Percentiles rank a stretch among this genome's conserved stretches.
Evolutionary conservation across 345 rosid genomes (phyloP).

Genomic region (Acer negundo): DNA sequence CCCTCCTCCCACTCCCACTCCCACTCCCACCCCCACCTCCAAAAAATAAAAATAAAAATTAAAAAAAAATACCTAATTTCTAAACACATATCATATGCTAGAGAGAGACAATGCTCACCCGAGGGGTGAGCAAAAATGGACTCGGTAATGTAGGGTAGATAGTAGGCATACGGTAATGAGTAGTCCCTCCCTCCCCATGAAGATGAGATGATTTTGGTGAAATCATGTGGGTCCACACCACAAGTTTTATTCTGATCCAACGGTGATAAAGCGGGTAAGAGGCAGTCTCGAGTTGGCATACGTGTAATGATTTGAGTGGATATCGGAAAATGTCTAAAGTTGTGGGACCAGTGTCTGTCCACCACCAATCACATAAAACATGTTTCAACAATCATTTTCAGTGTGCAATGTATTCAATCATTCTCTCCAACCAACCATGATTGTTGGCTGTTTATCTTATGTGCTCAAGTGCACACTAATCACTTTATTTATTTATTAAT

Average conservation of each 20-base stretch:
- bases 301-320: not conserved
- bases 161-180: conserved; percentile 26
- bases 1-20: too few relatives aligned
- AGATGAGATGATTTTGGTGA: not conserved
- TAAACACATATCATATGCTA: too few relatives aligned
- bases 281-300: not conserved
- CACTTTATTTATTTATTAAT: too few relatives aligned
- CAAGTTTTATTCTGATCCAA: conserved; percentile 14
- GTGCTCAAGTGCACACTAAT: not conserved
- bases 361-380: not conserved
- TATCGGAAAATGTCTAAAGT: not conserved
- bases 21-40: too few relatives aligned
- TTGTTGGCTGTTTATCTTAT: not conserved
- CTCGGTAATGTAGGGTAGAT: conserved; percentile 15
- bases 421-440: conserved; percentile 5
- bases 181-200: not conserved
- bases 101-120: too few relatives aligned
- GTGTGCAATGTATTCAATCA: conserved; percentile 34
- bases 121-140: too few relatives aligned
- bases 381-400: conserved; percentile 16
- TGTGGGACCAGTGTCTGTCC: not conserved
- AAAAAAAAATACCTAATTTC: too few relatives aligned
- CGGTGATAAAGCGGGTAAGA: not conserved
- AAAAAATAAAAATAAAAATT: too few relatives aligned
- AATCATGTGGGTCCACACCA: conserved; percentile 3